These are phyloP conservation scores for Phoma herbarum DNA, from an alignment of 2,329 filamentous ascomycete genomes.

Conservation along the genomic window DNA sequence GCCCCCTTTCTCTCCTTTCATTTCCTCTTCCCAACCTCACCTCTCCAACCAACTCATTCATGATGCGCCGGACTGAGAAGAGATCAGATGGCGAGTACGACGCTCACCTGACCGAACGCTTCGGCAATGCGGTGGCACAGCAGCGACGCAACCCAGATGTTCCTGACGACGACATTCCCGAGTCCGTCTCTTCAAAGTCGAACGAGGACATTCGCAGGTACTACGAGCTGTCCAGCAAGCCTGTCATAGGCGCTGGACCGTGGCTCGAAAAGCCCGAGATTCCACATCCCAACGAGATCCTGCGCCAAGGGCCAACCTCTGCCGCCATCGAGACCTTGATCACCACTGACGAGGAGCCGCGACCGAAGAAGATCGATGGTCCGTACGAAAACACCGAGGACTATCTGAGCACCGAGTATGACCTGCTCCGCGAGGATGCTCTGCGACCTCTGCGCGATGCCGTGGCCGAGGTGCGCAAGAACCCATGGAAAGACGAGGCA, in stretches of 20 bases:
- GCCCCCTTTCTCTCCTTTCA: neutral
- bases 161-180: slow-evolving; percentile 27
- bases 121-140: slow-evolving; percentile 5
- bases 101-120: slow-evolving; percentile 29
- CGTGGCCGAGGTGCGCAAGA: slow-evolving; percentile 56
- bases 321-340: slow-evolving; percentile 28
- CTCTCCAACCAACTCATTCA: no score
- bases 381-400: slow-evolving; percentile 68
- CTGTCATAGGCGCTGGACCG: slow-evolving; percentile 28
- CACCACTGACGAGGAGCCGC: slow-evolving; percentile 30
- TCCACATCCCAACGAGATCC: slow-evolving; percentile 63
- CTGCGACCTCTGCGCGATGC: slow-evolving; percentile 74
- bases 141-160: slow-evolving; percentile 8
- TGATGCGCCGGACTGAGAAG: slow-evolving; percentile 1
- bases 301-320: slow-evolving; percentile 18
- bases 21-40: neutral
- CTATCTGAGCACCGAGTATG: slow-evolving; percentile 79
- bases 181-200: slow-evolving; percentile 13
- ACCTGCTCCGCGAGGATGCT: slow-evolving; percentile 77
- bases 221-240: slow-evolving; percentile 27
- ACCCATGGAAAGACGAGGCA: slow-evolving; percentile 59
- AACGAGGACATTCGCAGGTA: slow-evolving; percentile 44
- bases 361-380: slow-evolving; percentile 50
- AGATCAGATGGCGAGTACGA: slow-evolving; percentile 30
- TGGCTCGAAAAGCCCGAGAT: slow-evolving; percentile 60